Conservation (phyloP, 805 yeast genomes). For the Barnettozyma sp. region DNA sequence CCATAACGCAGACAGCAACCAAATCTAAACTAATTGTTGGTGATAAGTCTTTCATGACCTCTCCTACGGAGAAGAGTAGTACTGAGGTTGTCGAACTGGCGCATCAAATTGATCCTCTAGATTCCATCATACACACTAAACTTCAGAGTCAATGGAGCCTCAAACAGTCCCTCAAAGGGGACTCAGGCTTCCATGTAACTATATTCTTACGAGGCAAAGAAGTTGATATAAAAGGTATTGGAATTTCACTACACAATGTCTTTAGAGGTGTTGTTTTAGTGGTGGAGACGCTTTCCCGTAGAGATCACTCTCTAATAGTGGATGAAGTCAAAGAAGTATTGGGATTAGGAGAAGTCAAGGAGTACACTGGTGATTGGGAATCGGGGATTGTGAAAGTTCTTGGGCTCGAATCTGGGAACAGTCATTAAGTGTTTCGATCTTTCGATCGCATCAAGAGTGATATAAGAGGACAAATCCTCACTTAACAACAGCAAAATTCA, state of each 20-base stretch:
- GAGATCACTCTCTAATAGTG: not conserved
- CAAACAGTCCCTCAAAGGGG: constrained; percentile 64
- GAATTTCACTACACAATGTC: constrained; percentile 64
- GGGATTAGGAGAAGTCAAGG: not conserved
- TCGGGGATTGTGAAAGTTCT: constrained; percentile 1
- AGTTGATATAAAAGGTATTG: constrained; percentile 52
- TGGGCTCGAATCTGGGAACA: constrained; percentile 1
- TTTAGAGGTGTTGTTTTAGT: constrained; percentile 65
- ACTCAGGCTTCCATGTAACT: constrained; percentile 60
- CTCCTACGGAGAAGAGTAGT: not conserved
- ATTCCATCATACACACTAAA: constrained; percentile 35
- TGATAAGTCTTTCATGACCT: constrained; percentile 3
- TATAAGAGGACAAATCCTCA: no score
- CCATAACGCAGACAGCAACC: not conserved
- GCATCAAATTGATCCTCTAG: constrained; percentile 5
- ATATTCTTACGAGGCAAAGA: constrained; percentile 5
- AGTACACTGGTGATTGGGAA: constrained; percentile 2
- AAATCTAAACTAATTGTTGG: constrained; percentile 3
- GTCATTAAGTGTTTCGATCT: not conserved
- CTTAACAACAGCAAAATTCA: no score
- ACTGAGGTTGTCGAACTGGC: constrained; percentile 1
- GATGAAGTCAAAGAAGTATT: constrained; percentile 1
- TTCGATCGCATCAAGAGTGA: no score
- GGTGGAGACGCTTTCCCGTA: constrained; percentile 24
- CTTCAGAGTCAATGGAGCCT: constrained; percentile 63